A percentile compares a stretch with the other conserved stretches of the same genome.
phyloP scores from a whole-genome alignment of 345 rosid species.

The Cochlearia excelsa region DNA sequence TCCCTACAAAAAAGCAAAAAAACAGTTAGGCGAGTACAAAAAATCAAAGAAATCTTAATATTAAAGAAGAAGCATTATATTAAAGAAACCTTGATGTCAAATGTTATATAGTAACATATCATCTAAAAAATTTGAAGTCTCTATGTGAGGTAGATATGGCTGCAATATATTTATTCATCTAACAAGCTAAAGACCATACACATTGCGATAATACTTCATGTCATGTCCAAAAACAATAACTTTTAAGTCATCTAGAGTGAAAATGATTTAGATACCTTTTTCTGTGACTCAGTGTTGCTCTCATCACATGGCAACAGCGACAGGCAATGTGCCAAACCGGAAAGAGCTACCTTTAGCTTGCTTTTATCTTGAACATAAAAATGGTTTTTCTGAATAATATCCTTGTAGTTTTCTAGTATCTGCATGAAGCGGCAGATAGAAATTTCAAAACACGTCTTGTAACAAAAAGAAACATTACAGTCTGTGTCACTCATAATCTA shows the following conservation, averaged over 20 bases:
- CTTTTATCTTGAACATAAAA: conserved; percentile 66
- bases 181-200: neutral
- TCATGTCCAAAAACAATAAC: conserved; percentile 18
- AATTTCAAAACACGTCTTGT: neutral
- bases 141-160: neutral
- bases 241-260: neutral
- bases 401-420: conserved; percentile 79
- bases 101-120: neutral
- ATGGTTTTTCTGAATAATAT: conserved; percentile 60
- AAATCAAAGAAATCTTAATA: neutral
- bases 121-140: conserved; percentile 1
- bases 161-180: too few species aligned
- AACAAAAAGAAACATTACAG: neutral
- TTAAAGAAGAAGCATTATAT: neutral
- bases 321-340: conserved; percentile 71
- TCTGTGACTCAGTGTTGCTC: conserved; percentile 35
- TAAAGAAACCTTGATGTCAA: conserved; percentile 5
- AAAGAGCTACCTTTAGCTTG: conserved; percentile 62
- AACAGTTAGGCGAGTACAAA: neutral
- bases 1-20: conserved; percentile 19
- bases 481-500: neutral
- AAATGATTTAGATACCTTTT: conserved; percentile 40
- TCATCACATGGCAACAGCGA: conserved; percentile 54
- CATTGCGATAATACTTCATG: conserved; percentile 15
- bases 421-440: conserved; percentile 27